Conservation (phyloP, 441 rosid species). For the Bocquillonia castaneifolia region DNA sequence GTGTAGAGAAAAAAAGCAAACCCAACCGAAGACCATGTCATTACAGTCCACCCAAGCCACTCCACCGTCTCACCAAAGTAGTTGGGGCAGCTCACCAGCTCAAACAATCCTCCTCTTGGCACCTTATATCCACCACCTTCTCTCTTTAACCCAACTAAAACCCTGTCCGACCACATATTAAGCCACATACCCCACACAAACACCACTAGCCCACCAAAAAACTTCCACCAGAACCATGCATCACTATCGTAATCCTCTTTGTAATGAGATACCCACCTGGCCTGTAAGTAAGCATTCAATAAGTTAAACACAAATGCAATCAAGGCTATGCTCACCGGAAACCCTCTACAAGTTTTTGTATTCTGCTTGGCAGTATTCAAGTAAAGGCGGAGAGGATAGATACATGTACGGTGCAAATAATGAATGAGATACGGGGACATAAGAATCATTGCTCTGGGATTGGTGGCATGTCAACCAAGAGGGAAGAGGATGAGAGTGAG, state of each 20-base stretch:
- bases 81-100: slow-evolving; percentile 72
- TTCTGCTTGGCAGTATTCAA: slow-evolving; percentile 18
- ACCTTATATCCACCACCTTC: slow-evolving; percentile 53
- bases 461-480: slow-evolving; percentile 46
- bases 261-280: slow-evolving; percentile 76
- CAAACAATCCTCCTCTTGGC: slow-evolving; percentile 51
- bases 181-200: slow-evolving; percentile 55
- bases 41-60: slow-evolving; percentile 82
- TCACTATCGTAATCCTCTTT: slow-evolving; percentile 44
- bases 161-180: slow-evolving; percentile 55
- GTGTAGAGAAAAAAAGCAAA: slow-evolving; percentile 65
- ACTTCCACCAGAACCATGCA: slow-evolving; percentile 53
- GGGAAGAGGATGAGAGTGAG: slow-evolving; percentile 62
- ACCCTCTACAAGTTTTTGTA: slow-evolving; percentile 12
- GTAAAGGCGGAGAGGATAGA: slow-evolving; percentile 70
- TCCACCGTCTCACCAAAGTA: slow-evolving; percentile 80
- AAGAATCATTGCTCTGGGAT: slow-evolving; percentile 52
- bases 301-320: slow-evolving; percentile 66
- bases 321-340: slow-evolving; percentile 52
- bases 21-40: slow-evolving; percentile 86
- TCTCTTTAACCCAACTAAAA: slow-evolving; percentile 52
- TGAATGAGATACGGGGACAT: slow-evolving; percentile 66
- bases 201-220: slow-evolving; percentile 40
- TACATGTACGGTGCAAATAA: slow-evolving; percentile 66
- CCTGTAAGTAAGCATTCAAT: slow-evolving; percentile 66